phyloP scores from a whole-genome alignment of 2,329 filamentous ascomycete genomes.

The Xylaria digitata region DNA sequence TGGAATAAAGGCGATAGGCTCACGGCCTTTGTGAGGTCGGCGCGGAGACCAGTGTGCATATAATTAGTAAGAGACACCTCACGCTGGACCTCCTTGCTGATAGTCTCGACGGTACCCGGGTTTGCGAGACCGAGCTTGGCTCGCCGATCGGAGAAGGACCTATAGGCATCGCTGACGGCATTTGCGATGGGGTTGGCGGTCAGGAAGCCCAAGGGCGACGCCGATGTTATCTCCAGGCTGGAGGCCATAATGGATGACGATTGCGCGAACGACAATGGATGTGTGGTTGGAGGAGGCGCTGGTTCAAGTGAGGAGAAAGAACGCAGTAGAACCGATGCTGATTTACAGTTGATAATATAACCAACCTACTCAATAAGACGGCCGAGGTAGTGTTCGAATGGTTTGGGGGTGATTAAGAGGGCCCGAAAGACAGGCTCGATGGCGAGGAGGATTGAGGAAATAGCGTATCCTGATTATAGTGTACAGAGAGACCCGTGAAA shows the following conservation, averaged over 20 bases:
- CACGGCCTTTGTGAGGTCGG: conserved; percentile 96
- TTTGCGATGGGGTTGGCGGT: conserved; percentile 78
- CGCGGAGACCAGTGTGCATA: conserved; percentile 95
- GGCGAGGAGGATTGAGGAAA: conserved; percentile 18
- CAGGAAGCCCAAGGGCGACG: conserved; percentile 72
- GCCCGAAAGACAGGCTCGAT: conserved; percentile 16
- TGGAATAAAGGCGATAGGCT: conserved; percentile 95
- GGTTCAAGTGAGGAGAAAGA: conserved; percentile 20
- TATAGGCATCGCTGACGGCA: conserved; percentile 80
- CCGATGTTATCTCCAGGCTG: conserved; percentile 51
- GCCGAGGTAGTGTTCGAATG: not conserved
- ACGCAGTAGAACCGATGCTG: not conserved
- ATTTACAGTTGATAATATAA: not conserved
- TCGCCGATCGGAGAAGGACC: conserved; percentile 85
- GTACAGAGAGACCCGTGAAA: conserved; percentile 28
- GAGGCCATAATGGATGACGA: conserved; percentile 61
- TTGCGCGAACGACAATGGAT: conserved; percentile 37
- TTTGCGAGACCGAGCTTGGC: conserved; percentile 89
- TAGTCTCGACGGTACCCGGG: conserved; percentile 90
- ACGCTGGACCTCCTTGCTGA: conserved; percentile 91
- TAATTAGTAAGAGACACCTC: conserved; percentile 97
- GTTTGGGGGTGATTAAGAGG: conserved; percentile 13
- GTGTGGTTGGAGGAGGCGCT: conserved; percentile 42
- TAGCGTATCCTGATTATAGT: conserved; percentile 28
- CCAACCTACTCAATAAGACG: not conserved